Base-by-base conservation (phyloP, 2,329 filamentous ascomycete species). In the Neurospora crassa region DNA sequence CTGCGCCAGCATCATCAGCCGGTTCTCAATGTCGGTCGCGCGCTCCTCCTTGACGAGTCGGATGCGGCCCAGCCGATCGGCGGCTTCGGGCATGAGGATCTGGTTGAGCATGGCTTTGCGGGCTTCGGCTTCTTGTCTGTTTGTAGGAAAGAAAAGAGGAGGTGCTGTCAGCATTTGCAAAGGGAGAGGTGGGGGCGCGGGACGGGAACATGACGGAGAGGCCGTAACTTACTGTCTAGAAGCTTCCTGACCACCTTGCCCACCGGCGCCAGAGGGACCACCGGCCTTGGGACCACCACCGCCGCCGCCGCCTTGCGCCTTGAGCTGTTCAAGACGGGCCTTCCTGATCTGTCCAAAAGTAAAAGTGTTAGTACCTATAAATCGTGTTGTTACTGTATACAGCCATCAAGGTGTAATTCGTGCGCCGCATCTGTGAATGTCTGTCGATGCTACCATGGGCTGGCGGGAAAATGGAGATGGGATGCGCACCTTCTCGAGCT, bases 41-140 rank as follows among this genome's bases (percentile, higher is more conserved):
- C 96, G 92, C 76, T 91, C 90, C 80, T 94, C 93, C 83, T 98
- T 98, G 79, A 99, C 96, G 73, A 99, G 90, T 42, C 95, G 91
- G 83, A 99, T 98, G 75, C 96, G 93, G 71, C 93, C 93, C 1
- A 99, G 88, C 16, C 96, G 92, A 83, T 99, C 96, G 73, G 93
- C 92, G 20, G 96, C 96, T 79, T 95, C 93, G 75, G 96, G 96
- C 78, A 94, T 91, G 73, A 99, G 92, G 84, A 99, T 98, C 82
- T 98, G 96, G 76, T 88, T 88, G 74, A 99, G 90, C 76, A 97
- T 91, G 72, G 88, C 86, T 77, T 89, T 84, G 72, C 93, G 91
- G 47, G 91, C 90, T 80, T 95, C 92, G 74, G 88, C 86, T 86
- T 53, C 40, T 14, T 45, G 70, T 67, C 37, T 16, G 10, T 20